Conservation (phyloP, 257 asterid species). For the Solanum sejunctum region DNA sequence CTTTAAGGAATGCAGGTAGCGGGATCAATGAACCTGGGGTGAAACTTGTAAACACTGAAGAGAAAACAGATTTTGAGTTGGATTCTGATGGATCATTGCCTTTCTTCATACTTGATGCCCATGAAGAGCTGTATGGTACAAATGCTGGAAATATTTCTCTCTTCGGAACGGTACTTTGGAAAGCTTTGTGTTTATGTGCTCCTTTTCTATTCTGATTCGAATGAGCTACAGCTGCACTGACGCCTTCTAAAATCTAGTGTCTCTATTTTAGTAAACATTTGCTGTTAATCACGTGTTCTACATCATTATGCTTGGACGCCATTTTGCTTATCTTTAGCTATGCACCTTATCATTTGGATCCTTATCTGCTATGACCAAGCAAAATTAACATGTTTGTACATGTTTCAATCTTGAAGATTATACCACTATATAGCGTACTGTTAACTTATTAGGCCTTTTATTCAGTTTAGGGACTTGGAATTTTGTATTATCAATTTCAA, state of each 20-base stretch:
- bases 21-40: conserved; percentile 14
- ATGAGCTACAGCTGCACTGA: not conserved
- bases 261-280: not conserved
- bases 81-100: conserved; percentile 73
- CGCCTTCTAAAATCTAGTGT: not conserved
- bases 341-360: not conserved
- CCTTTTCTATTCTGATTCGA: not conserved
- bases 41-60: conserved; percentile 29
- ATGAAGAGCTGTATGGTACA: conserved; percentile 70
- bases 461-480: not conserved
- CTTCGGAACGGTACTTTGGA: conserved; percentile 66
- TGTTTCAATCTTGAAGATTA: not conserved
- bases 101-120: conserved; percentile 81
- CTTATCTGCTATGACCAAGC: not conserved
- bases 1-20: conserved; percentile 44
- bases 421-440: not conserved
- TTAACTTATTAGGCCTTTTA: not conserved
- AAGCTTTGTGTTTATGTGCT: not conserved
- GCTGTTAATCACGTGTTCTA: not conserved
- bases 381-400: not conserved
- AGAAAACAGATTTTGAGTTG: conserved; percentile 51
- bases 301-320: not conserved
- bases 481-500: not conserved
- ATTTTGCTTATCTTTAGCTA: not conserved
- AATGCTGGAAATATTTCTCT: conserved; percentile 75